These are phyloP conservation scores for Begonia fuchsioides DNA, from an alignment of 306 rosid species.

Conservation along the genomic window DNA sequence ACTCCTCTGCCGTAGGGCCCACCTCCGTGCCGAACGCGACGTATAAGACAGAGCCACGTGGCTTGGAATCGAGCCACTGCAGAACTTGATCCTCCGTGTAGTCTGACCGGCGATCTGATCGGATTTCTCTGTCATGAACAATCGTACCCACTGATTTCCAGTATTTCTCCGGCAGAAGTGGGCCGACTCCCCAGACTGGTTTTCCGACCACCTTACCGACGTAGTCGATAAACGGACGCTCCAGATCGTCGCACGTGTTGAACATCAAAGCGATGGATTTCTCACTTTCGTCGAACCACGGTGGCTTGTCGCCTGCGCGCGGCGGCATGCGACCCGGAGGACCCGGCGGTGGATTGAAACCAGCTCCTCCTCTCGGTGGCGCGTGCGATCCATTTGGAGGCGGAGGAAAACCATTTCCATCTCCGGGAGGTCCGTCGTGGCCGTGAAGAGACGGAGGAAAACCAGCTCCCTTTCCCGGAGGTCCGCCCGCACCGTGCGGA, in stretches of 20 bases:
- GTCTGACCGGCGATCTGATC: constrained; percentile 20
- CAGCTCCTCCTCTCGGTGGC: not conserved
- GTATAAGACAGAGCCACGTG: constrained; percentile 33
- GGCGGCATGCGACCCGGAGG: constrained; percentile 15
- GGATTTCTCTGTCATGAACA: constrained; percentile 23
- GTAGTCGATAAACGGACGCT: constrained; percentile 34
- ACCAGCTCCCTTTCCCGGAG: not conserved
- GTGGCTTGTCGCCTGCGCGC: constrained; percentile 16
- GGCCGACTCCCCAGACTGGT: constrained; percentile 64
- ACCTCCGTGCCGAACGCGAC: constrained; percentile 43
- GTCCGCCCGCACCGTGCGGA: not conserved
- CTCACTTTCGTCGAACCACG: constrained; percentile 17
- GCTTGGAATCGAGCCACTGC: constrained; percentile 42
- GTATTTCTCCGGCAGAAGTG: constrained; percentile 44
- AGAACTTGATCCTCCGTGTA: constrained; percentile 35
- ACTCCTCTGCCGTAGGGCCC: constrained; percentile 35
- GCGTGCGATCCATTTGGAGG: not conserved
- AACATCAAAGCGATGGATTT: constrained; percentile 24
- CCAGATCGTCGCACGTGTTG: constrained; percentile 66
- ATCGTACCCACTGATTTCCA: constrained; percentile 33
- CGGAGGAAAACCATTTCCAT: not conserved
- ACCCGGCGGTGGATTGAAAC: not conserved
- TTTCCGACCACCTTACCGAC: constrained; percentile 10
- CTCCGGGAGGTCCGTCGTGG: no score
- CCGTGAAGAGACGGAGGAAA: not conserved